These are phyloP conservation scores for Herpotrichia juniperi DNA, from an alignment of 2,329 filamentous ascomycete species.

Conservation along the genomic window DNA sequence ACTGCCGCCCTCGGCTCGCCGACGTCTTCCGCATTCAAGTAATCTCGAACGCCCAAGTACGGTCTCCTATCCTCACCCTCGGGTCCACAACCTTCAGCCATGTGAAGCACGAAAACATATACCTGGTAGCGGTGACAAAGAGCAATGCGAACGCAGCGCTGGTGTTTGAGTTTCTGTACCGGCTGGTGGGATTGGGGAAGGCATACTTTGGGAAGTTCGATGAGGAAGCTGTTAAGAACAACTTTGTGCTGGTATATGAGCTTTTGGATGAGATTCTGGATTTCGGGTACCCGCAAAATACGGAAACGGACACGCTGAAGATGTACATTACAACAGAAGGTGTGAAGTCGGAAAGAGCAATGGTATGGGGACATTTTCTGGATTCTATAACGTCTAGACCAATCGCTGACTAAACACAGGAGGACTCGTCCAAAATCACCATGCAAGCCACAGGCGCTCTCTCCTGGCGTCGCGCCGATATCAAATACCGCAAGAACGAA, in stretches of 20 bases:
- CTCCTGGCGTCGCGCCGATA: constrained; percentile 95
- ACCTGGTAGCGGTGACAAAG: constrained; percentile 95
- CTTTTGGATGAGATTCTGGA: constrained; percentile 97
- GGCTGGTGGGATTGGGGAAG: constrained; percentile 85
- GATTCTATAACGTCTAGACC: not conserved
- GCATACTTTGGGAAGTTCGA: constrained; percentile 99
- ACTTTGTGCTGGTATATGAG: constrained; percentile 98
- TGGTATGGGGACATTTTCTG: constrained; percentile 44
- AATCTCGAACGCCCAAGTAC: constrained; percentile 96
- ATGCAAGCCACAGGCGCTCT: constrained; percentile 98
- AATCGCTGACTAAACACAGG: constrained; percentile 46
- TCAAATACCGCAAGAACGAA: constrained; percentile 99
- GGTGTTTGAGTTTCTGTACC: constrained; percentile 97
- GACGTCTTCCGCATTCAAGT: constrained; percentile 99
- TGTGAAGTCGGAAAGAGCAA: constrained; percentile 85
- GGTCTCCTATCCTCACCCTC: constrained; percentile 94
- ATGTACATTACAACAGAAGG: constrained; percentile 99
- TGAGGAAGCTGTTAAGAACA: constrained; percentile 99
- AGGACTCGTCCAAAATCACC: constrained; percentile 96
- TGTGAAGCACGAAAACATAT: constrained; percentile 99
- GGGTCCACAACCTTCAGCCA: constrained; percentile 99
- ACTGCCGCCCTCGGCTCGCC: constrained; percentile 94
- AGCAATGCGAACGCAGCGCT: constrained; percentile 98
- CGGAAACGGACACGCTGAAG: constrained; percentile 96
- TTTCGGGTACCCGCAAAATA: constrained; percentile 98